These are phyloP conservation scores for Pleurotus platypus DNA, from an alignment of 768 basidiomycete genomes.

Conservation along the genomic window DNA sequence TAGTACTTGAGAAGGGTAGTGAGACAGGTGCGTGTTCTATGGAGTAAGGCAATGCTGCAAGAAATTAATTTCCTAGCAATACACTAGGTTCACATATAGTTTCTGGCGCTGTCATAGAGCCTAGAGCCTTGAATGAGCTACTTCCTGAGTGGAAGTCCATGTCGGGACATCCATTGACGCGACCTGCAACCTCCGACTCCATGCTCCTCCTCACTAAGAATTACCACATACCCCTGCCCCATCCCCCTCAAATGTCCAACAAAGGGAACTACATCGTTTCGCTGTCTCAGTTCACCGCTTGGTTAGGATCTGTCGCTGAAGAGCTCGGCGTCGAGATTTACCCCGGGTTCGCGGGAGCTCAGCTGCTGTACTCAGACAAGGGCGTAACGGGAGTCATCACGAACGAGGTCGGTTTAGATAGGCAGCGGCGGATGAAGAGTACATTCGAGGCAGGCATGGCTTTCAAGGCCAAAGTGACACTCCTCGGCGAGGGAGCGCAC, in stretches of 20 bases:
- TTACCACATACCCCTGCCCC: slow-evolving; percentile 76
- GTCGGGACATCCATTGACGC: slow-evolving; percentile 73
- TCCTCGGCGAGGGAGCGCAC: slow-evolving; percentile 94
- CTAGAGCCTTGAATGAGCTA: slow-evolving; percentile 86
- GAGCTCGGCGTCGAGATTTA: slow-evolving; percentile 89
- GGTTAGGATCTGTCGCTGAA: slow-evolving; percentile 87
- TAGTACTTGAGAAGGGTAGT: slow-evolving; percentile 91
- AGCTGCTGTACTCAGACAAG: slow-evolving; percentile 66
- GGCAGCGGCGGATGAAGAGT: slow-evolving; percentile 70
- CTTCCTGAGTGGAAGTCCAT: slow-evolving; percentile 76
- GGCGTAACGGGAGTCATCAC: slow-evolving; percentile 81
- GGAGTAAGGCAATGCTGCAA: neutral
- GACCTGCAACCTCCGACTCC: slow-evolving; percentile 68
- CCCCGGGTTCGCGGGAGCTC: slow-evolving; percentile 93
- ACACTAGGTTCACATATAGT: slow-evolving; percentile 84
- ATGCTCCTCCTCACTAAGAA: slow-evolving; percentile 86
- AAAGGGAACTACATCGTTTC: slow-evolving; percentile 90
- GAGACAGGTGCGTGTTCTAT: slow-evolving; percentile 72
- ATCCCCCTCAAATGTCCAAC: slow-evolving; percentile 97
- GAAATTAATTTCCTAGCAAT: neutral
- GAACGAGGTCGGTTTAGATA: slow-evolving; percentile 91
- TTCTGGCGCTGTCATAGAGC: slow-evolving; percentile 94
- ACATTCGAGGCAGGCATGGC: slow-evolving; percentile 96
- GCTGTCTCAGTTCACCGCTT: slow-evolving; percentile 83
- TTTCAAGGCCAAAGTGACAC: slow-evolving; percentile 86